Evolutionary conservation across 768 basidiomycete species (phyloP), one percentile per base, ranked within the genome.

Genomic region (Pleurotus salmoneostramineus): DNA sequence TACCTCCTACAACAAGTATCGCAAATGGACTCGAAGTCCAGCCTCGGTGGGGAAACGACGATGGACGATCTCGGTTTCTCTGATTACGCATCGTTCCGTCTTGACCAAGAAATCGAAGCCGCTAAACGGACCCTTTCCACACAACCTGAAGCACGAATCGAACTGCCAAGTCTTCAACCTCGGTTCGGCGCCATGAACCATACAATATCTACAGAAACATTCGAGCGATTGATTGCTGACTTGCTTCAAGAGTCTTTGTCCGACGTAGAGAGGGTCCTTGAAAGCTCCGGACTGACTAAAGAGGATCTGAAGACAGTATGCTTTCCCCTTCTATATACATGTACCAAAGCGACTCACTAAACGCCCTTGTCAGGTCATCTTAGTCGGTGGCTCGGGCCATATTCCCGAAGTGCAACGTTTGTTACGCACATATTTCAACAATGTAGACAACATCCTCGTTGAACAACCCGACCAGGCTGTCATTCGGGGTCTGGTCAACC

Each of bases 171-270:
- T 56, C 87, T 88, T 27, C 21, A 27, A 27, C 69, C 83, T 87
- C 69, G 73, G 75, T 61, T 89, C 58, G 86, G 88, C 64, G 90
- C 92, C 75, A 84, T 91, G 68, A 83, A 84, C 49, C 89, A 90
- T 77, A 86, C 84, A 6, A 76, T 92, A 51, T 92, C 90, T 15
- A 80, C 89, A 49, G 89, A 88, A 71, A 90, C 91, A 74, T 92
- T 93, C 69, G 91, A 92, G 75, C 88, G 91, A 71, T 77, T 92
- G 64, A 91, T 89, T 77, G 80, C 86, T 72, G 89, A 91, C 65
- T 78, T 93, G 31, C 91, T 93, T 83, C 77, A 83, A 63, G 87
- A 87, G 80, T 92, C 90, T 11, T 85, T 93, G 85, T 87, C 87
- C 74, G 89, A 88, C 59, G 90, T 92, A 60, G 86, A 90, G 71